These are phyloP conservation scores for Phytopythium delawarense DNA, from an alignment of 352 stramenopile species.

Conservation along the genomic window DNA sequence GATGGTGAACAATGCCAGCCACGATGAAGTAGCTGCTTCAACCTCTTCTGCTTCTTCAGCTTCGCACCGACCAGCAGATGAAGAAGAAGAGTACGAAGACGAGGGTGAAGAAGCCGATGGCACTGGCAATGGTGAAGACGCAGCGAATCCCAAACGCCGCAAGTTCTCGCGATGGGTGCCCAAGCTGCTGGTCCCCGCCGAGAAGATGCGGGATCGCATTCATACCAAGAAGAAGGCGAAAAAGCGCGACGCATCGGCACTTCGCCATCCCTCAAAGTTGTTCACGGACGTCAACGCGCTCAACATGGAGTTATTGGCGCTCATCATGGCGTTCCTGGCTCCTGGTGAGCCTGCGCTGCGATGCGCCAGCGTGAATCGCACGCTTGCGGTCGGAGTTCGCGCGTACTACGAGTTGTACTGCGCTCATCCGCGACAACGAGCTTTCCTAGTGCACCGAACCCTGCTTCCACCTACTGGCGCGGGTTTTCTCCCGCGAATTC, in stretches of 20 bases:
- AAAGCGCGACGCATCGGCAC: not conserved
- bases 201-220: conserved; percentile 28
- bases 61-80: not conserved
- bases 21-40: not conserved
- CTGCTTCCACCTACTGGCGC: conserved; percentile 12
- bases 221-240: conserved; percentile 24
- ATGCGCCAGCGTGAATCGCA: conserved; percentile 35
- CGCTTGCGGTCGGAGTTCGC: conserved; percentile 17
- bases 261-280: conserved; percentile 11
- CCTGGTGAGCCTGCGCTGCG: conserved; percentile 19
- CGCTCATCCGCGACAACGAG: conserved; percentile 27
- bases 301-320: conserved; percentile 20
- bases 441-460: conserved; percentile 30
- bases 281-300: conserved; percentile 19
- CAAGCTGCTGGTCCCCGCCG: conserved; percentile 37
- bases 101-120: conserved; percentile 8
- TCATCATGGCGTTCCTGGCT: conserved; percentile 37
- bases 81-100: conserved; percentile 16
- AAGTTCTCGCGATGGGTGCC: conserved; percentile 32
- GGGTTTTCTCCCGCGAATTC: conserved; percentile 16
- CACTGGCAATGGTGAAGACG: conserved; percentile 8
- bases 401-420: conserved; percentile 39
- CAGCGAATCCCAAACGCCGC: conserved; percentile 1
- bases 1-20: not conserved
- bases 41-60: not conserved